Percentiles rank a stretch among this genome's conserved stretches.
phyloP scores from a whole-genome alignment of 2,329 filamentous ascomycete species.

The Fusarium sororula region DNA sequence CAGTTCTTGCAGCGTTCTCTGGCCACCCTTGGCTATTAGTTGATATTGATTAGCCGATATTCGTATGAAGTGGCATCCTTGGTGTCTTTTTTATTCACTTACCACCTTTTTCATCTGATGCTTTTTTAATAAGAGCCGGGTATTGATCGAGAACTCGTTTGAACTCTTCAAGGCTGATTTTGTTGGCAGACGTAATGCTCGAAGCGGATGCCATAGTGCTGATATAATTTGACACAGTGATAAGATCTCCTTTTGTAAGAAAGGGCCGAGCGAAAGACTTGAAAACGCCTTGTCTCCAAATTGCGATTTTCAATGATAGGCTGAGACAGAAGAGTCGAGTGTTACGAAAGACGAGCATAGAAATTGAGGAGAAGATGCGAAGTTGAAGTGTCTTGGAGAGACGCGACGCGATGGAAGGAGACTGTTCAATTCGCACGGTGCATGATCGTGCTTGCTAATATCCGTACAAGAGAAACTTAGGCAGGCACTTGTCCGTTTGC shows the following conservation, averaged over 20 bases:
- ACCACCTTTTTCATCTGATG: slow-evolving; percentile 59
- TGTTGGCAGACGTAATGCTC: slow-evolving; percentile 17
- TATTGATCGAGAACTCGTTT: slow-evolving; percentile 50
- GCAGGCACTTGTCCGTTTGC: too few species aligned
- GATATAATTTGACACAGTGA: neutral
- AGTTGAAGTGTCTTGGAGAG: neutral
- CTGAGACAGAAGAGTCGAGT: neutral
- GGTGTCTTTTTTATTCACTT: slow-evolving; percentile 28
- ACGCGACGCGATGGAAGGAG: slow-evolving; percentile 23
- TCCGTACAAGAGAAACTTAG: too few species aligned
- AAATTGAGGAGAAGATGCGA: slow-evolving; percentile 3
- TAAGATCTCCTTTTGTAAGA: neutral
- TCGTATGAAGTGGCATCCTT: neutral
- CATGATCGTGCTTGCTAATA: neutral
- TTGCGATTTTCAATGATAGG: neutral
- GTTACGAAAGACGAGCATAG: neutral
- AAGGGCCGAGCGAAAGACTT: neutral
- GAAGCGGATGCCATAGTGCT: slow-evolving; percentile 28
- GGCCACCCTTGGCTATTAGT: slow-evolving; percentile 56
- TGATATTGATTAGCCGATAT: neutral
- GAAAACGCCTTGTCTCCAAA: neutral
- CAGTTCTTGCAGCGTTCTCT: slow-evolving; percentile 63
- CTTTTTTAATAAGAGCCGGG: slow-evolving; percentile 50
- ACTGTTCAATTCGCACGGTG: slow-evolving; percentile 8
- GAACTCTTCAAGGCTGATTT: slow-evolving; percentile 49